Conservation (phyloP, 768 basidiomycete genomes). For the Clitopilus hobsonii region DNA sequence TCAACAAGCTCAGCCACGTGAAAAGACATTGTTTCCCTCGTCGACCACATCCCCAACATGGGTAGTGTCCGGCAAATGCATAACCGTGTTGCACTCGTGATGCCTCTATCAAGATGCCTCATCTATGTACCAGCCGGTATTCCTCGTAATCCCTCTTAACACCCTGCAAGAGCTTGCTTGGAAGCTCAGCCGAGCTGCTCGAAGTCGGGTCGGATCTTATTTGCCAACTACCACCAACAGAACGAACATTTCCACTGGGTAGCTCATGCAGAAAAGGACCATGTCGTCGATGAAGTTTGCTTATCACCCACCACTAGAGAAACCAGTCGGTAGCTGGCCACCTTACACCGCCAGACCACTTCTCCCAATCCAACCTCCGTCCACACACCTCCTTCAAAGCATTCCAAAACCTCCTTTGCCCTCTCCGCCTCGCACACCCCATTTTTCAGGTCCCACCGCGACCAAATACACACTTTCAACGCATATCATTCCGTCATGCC, state of each 20-base stretch:
- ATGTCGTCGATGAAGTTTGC: not conserved
- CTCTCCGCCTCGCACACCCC: conserved; percentile 28
- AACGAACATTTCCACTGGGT: too few relatives aligned
- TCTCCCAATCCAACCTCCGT: not conserved
- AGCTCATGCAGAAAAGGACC: too few relatives aligned
- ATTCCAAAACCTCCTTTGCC: conserved; percentile 32
- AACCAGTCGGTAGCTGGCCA: not conserved
- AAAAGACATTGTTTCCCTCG: not conserved
- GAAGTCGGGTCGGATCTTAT: too few relatives aligned
- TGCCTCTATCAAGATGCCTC: not conserved
- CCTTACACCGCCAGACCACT: not conserved
- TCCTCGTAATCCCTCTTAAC: too few relatives aligned
- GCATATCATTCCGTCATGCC: conserved; percentile 52
- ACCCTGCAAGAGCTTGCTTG: too few relatives aligned
- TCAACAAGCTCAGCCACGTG: too few relatives aligned
- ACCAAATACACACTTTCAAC: conserved; percentile 38
- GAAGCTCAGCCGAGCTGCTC: not conserved
- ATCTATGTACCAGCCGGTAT: not conserved
- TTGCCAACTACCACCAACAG: too few relatives aligned
- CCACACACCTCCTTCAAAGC: conserved; percentile 11
- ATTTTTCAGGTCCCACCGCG: conserved; percentile 19
- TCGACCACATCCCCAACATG: too few relatives aligned
- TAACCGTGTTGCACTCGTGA: not conserved
- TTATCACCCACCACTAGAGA: not conserved
- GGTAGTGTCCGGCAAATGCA: not conserved